Evolutionary conservation across 2,329 filamentous ascomycete species (phyloP).

Genomic region (Trichoderma sp.): DNA sequence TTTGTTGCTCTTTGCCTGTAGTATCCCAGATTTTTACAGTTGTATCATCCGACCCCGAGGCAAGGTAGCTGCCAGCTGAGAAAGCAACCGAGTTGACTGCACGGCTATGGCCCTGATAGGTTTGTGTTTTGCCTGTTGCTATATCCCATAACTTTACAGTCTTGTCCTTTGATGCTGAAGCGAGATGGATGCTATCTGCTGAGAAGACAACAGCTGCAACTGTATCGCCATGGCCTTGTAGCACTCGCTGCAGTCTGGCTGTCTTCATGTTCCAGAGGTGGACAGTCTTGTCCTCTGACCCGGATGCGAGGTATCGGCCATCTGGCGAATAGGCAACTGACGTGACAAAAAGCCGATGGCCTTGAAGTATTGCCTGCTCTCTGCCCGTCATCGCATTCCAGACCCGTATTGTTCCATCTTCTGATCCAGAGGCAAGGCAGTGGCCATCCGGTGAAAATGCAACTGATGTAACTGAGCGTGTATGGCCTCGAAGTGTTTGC

Average conservation of each 20-base stretch:
- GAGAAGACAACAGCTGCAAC: neutral
- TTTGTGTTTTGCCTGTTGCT: neutral
- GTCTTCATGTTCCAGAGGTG: neutral
- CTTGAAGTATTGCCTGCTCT: neutral
- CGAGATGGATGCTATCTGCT: neutral
- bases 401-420: neutral
- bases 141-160: neutral
- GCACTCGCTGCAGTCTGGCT: neutral
- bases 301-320: neutral
- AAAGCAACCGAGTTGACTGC: neutral
- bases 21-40: neutral
- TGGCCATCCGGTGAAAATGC: neutral
- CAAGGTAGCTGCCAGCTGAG: neutral
- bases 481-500: neutral
- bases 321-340: neutral
- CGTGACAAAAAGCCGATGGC: neutral
- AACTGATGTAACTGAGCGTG: neutral
- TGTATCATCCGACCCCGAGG: neutral
- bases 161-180: neutral
- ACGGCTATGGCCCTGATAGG: neutral
- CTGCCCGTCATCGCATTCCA: neutral
- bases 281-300: neutral
- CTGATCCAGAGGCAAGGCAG: neutral
- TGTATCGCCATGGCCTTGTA: neutral
- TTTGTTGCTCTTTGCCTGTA: neutral